Evolutionary conservation across 306 rosid species (phyloP).

Genomic region (Sechiopsis laciniata): DNA sequence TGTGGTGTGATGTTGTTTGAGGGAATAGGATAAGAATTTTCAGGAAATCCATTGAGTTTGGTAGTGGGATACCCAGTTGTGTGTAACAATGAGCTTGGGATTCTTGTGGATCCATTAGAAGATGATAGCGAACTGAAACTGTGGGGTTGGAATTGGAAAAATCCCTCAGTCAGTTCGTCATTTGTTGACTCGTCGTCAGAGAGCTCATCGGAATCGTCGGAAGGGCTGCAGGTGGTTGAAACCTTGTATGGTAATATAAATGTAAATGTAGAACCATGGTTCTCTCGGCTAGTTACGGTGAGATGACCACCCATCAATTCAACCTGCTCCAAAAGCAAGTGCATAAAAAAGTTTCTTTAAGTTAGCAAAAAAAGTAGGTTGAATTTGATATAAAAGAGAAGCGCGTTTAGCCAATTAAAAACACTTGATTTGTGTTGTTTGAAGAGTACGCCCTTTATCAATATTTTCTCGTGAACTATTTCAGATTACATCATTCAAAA

Average conservation of each 20-base stretch:
- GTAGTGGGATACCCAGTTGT: conserved; percentile 36
- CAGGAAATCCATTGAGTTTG: conserved; percentile 48
- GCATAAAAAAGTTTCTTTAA: not conserved
- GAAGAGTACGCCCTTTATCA: not conserved
- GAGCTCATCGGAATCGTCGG: conserved; percentile 67
- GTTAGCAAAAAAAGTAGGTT: not conserved
- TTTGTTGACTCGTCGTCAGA: conserved; percentile 47
- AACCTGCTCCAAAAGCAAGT: conserved; percentile 50
- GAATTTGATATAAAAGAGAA: not conserved
- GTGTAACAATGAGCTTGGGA: conserved; percentile 44
- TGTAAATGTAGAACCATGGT: conserved; percentile 77
- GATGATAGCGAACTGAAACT: conserved; percentile 76
- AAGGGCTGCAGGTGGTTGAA: conserved; percentile 43
- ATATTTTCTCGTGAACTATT: not conserved
- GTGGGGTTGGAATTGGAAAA: conserved; percentile 85
- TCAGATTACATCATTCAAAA: not conserved
- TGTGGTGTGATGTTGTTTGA: conserved; percentile 25
- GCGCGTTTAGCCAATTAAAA: not conserved
- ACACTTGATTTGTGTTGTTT: not conserved
- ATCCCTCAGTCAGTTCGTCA: conserved; percentile 57
- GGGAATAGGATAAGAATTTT: conserved; percentile 35
- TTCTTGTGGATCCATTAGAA: conserved; percentile 56
- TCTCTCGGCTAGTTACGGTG: conserved; percentile 77
- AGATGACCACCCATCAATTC: conserved; percentile 89
- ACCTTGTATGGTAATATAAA: conserved; percentile 85